Base-by-base conservation (phyloP, 2,329 filamentous ascomycete species). In the Trichoderma sp. region DNA sequence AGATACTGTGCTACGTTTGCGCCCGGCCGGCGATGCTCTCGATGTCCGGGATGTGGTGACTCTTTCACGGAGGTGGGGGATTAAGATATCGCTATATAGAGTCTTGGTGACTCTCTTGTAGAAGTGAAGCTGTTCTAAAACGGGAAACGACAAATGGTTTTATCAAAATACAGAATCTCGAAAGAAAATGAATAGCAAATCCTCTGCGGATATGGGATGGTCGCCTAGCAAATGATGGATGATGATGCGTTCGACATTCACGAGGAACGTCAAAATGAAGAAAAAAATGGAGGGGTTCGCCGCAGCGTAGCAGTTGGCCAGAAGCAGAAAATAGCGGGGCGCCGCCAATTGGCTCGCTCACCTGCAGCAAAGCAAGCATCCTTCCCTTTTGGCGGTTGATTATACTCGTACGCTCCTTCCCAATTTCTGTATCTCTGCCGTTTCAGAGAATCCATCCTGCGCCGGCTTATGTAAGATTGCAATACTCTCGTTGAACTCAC, bases 321-420 rank as follows among this genome's bases (percentile, higher is more conserved):
- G 23, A 32, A 50, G 7, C 6, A 67, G 55, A 61, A 68, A 68
- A 61, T 68, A 68, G 66, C 55, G 66, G 66, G 66, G 66, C 66
- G 15, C n/a, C 23, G 55, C 26, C 26, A 47, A 20, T 20, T 20
- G 43, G n/a, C 39, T 47, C 39, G 39, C 43, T 50, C 43, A 50
- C 43, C 7, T 50, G 43, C 43, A 50, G 43, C 9, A 13, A 13
- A 23, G 47, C 47, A 12, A 23, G 47, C 47, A 53, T 53, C 47
- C 47, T 53, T 53, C 47, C 47, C 47, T 23, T 23, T 53, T 23
- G 13, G 47, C 64, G 28, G 20, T n/a, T n/a, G 39, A 43, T 9
- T 43, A 7, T 43, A 2, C 17, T 61, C 30, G 34, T 20, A 53
- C 47, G 34, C 66, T 59, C 36, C 66, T 61, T 59, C 55, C 66